phyloP scores from a whole-genome alignment of 495 filamentous ascomycete species.

The Aspergillus sclerotioniger region DNA sequence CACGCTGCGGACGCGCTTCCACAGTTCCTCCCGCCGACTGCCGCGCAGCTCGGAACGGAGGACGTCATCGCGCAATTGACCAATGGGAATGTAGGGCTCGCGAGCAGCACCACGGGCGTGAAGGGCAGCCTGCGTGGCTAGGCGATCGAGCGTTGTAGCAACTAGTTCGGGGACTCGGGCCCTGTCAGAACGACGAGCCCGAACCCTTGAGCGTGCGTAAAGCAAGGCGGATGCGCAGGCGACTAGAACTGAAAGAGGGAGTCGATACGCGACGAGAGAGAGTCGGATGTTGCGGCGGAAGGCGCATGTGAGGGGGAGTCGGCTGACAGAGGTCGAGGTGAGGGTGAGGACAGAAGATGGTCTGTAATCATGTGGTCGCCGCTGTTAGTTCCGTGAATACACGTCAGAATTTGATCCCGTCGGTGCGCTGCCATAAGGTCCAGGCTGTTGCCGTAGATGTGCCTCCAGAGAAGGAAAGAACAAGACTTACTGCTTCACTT shows the following conservation, averaged over 20 bases:
- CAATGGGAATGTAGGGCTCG: constrained; percentile 79
- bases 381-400: constrained; percentile 70
- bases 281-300: constrained; percentile 84
- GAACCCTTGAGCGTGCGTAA: constrained; percentile 58
- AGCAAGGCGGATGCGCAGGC: constrained; percentile 44
- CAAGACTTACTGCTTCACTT: constrained; percentile 71
- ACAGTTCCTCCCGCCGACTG: constrained; percentile 69
- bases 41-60: constrained; percentile 77
- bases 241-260: constrained; percentile 76
- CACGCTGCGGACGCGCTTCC: constrained; percentile 74
- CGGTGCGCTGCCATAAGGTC: constrained; percentile 1
- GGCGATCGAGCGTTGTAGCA: constrained; percentile 72
- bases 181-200: constrained; percentile 57
- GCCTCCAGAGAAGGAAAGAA: constrained; percentile 11
- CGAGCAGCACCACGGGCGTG: constrained; percentile 61
- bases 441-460: background rate
- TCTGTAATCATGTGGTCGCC: constrained; percentile 68
- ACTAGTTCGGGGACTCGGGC: constrained; percentile 77
- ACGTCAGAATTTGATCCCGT: constrained; percentile 50
- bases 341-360: constrained; percentile 53
- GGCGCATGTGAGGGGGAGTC: constrained; percentile 83
- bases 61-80: constrained; percentile 88
- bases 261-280: constrained; percentile 92
- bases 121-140: constrained; percentile 76
- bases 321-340: constrained; percentile 75